phyloP scores from a whole-genome alignment of 352 stramenopile species.

The Thalassiosira mediterranea region DNA sequence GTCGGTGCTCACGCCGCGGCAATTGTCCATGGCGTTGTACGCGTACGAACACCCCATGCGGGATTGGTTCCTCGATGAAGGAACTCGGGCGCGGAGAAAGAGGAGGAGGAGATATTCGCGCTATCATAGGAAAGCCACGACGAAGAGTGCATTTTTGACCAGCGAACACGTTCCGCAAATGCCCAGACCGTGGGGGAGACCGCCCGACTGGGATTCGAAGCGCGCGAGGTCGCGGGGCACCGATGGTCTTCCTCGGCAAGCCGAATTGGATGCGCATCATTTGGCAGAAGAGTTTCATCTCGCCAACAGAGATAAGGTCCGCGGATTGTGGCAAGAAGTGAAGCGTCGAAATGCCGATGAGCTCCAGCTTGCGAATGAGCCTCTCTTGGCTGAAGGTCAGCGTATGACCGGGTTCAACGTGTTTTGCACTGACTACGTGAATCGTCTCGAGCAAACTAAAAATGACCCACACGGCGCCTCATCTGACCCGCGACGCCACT shows the following conservation, averaged over 20 bases:
- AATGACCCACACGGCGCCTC: too few relatives aligned
- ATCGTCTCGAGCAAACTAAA: conserved; percentile 1
- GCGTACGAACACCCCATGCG: conserved; percentile 17
- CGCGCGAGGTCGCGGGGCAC: neutral
- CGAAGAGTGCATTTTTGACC: conserved; percentile 7
- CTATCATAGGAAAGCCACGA: neutral
- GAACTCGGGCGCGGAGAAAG: too few relatives aligned
- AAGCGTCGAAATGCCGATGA: neutral
- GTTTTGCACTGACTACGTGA: conserved; percentile 16
- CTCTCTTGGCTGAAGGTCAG: neutral
- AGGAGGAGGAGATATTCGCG: neutral
- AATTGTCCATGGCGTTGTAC: conserved; percentile 30
- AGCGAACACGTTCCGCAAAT: conserved; percentile 14
- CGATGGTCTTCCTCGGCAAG: conserved; percentile 5
- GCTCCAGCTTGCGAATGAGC: neutral
- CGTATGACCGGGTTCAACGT: conserved; percentile 15
- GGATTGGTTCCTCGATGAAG: conserved; percentile 12
- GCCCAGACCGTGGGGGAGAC: conserved; percentile 16
- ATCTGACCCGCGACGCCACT: neutral
- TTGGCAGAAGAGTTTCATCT: conserved; percentile 10
- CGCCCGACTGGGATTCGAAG: conserved; percentile 21
- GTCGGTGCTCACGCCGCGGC: conserved; percentile 24
- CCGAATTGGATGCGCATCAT: conserved; percentile 12
- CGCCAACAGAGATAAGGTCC: conserved; percentile 17
- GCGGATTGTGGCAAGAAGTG: conserved; percentile 3